A percentile compares a stretch with the other conserved stretches of the same genome.
Evolutionary conservation across 768 basidiomycete species (phyloP).

Genomic region (Tulasnella sp.): DNA sequence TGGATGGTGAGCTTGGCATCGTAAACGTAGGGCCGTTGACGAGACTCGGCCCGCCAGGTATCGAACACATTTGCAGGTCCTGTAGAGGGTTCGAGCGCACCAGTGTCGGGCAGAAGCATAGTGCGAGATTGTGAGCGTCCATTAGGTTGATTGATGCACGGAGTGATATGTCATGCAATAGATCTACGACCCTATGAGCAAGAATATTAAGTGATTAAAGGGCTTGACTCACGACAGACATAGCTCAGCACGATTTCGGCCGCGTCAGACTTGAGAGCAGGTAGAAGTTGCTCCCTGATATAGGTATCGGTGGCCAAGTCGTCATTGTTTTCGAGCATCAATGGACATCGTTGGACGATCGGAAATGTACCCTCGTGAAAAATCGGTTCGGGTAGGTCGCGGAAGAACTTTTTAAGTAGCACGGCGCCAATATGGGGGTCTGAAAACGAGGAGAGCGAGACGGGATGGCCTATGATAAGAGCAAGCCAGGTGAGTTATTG

Average conservation of each 20-base stretch:
- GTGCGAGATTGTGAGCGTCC: constrained; percentile 72
- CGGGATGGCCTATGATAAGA: constrained; percentile 56
- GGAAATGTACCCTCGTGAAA: constrained; percentile 63
- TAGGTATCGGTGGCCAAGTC: constrained; percentile 52
- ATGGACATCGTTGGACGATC: constrained; percentile 55
- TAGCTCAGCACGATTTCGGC: constrained; percentile 51
- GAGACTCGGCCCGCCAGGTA: constrained; percentile 39
- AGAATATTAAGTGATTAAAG: constrained; percentile 8
- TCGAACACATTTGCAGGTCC: constrained; percentile 63
- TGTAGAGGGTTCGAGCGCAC: constrained; percentile 54
- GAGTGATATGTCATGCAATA: constrained; percentile 68
- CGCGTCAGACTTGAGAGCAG: constrained; percentile 34
- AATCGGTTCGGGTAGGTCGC: constrained; percentile 68
- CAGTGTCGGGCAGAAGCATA: constrained; percentile 72
- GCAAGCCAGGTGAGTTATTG: too few species aligned
- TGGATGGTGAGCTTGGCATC: constrained; percentile 20
- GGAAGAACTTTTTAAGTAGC: constrained; percentile 72
- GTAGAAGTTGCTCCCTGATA: constrained; percentile 56
- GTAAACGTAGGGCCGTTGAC: constrained; percentile 15
- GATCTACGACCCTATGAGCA: constrained; percentile 34
- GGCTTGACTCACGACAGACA: constrained; percentile 41
- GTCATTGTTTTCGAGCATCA: constrained; percentile 37
- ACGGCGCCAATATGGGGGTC: constrained; percentile 78
- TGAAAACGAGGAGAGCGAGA: constrained; percentile 61
- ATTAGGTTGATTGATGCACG: constrained; percentile 58